Evolutionary conservation across 306 rosid genomes (phyloP).

Genomic region (Astragalus membranaceus): DNA sequence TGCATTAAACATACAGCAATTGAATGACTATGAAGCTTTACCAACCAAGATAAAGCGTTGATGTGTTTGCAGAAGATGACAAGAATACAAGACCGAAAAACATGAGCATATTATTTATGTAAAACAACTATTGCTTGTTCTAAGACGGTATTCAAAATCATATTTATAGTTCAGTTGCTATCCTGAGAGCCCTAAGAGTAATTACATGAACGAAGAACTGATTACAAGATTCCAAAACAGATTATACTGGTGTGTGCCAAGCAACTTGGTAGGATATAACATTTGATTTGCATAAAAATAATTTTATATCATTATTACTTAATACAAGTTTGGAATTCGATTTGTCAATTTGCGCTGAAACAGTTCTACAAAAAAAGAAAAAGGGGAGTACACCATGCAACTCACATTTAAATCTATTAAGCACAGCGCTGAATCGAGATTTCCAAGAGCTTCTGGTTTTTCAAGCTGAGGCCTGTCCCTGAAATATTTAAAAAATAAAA

Average conservation of each 20-base stretch:
- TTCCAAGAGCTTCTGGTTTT: conserved; percentile 51
- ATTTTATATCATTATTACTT: neutral
- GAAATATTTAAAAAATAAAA: conserved; percentile 28
- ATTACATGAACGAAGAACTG: conserved; percentile 3
- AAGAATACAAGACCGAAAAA: neutral
- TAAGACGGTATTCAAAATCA: neutral
- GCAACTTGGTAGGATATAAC: neutral
- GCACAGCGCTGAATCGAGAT: conserved; percentile 62
- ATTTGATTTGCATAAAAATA: neutral
- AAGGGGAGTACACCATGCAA: conserved; percentile 17
- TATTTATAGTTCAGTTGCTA: neutral
- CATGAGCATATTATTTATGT: conserved; percentile 4
- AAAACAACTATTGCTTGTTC: neutral
- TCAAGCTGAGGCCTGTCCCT: conserved; percentile 73
- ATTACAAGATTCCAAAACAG: neutral
- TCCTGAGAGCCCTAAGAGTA: neutral
- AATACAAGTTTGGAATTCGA: neutral
- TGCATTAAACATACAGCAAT: conserved; percentile 12
- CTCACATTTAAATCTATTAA: conserved; percentile 72
- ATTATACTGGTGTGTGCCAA: neutral
- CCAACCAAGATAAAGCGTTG: neutral
- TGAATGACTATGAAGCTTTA: neutral
- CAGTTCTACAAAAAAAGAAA: neutral
- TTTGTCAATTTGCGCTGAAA: neutral
- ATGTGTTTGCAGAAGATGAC: neutral